Evolutionary conservation across 2,329 filamentous ascomycete genomes (phyloP).

Genomic region (Arthroderma sp.): DNA sequence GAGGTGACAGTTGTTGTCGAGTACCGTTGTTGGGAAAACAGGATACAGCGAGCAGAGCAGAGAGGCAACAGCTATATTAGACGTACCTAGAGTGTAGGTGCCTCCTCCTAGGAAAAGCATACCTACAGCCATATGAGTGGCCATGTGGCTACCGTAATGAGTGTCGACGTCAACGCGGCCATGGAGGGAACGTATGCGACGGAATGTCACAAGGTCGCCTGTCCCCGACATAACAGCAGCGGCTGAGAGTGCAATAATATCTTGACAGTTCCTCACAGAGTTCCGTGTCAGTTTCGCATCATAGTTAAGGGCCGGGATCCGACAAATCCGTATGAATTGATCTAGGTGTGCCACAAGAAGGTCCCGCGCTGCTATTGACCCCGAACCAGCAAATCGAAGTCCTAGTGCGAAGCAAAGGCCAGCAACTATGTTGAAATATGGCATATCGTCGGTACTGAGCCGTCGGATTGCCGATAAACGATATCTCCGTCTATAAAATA

Average conservation of each 20-base stretch:
- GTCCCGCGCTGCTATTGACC: constrained; percentile 59
- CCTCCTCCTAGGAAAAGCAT: constrained; percentile 85
- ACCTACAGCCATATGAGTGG: constrained; percentile 82
- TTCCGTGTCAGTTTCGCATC: constrained; percentile 74
- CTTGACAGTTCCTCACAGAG: constrained; percentile 81
- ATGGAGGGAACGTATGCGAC: constrained; percentile 75
- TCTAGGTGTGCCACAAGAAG: constrained; percentile 75
- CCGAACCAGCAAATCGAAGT: constrained; percentile 62
- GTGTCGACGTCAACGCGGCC: constrained; percentile 73
- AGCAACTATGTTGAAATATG: constrained; percentile 83
- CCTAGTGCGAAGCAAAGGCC: constrained; percentile 70
- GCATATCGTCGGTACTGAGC: constrained; percentile 70
- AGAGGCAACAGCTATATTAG: constrained; percentile 71
- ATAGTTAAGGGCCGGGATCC: constrained; percentile 53
- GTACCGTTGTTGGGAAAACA: constrained; percentile 73
- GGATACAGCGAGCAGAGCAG: constrained; percentile 90
- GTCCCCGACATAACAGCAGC: constrained; percentile 93
- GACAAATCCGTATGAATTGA: constrained; percentile 67
- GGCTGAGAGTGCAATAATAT: constrained; percentile 67
- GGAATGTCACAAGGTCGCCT: constrained; percentile 73
- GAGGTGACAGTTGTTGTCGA: constrained; percentile 88
- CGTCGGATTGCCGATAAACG: constrained; percentile 48
- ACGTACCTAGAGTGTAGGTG: constrained; percentile 81
- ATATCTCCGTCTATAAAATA: constrained; percentile 51
- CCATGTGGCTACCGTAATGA: constrained; percentile 86